phyloP scores from a whole-genome alignment of 2,329 filamentous ascomycete genomes.

The Colletotrichum tabaci region DNA sequence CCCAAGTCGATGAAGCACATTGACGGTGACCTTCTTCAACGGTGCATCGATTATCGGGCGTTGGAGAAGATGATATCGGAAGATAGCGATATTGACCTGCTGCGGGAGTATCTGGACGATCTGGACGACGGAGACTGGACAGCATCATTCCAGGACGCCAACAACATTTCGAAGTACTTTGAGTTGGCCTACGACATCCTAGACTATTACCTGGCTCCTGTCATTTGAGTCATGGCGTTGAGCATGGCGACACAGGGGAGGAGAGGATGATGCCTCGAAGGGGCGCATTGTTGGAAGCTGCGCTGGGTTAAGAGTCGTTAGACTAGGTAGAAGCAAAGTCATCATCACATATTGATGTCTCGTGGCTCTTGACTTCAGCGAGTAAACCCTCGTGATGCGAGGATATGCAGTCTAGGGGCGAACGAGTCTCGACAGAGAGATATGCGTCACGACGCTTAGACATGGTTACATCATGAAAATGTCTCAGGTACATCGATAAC shows the following conservation, averaged over 20 bases:
- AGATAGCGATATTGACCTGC: conserved; percentile 54
- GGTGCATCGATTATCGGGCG: conserved; percentile 63
- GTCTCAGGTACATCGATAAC: neutral
- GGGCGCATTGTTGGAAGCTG: neutral
- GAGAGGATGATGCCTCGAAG: no score
- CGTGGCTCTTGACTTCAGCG: neutral
- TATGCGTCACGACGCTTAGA: neutral
- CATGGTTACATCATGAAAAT: neutral
- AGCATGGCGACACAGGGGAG: neutral
- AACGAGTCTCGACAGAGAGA: neutral
- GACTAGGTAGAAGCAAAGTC: conserved; percentile 3
- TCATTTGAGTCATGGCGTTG: conserved; percentile 54
- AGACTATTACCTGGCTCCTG: conserved; percentile 66
- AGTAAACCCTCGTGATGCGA: neutral
- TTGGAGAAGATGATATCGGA: conserved; percentile 60
- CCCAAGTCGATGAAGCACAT: conserved; percentile 72
- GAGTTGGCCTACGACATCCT: conserved; percentile 68
- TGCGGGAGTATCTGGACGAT: conserved; percentile 64
- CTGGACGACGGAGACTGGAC: conserved; percentile 64
- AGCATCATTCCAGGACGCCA: conserved; percentile 47
- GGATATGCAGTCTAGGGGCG: neutral
- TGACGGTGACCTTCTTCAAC: conserved; percentile 75
- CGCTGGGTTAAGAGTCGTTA: neutral
- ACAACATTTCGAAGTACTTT: conserved; percentile 55
- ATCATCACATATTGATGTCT: neutral